Evolutionary conservation across 2,329 filamentous ascomycete genomes (phyloP).

Genomic region (Phaeosphaeria sp.): DNA sequence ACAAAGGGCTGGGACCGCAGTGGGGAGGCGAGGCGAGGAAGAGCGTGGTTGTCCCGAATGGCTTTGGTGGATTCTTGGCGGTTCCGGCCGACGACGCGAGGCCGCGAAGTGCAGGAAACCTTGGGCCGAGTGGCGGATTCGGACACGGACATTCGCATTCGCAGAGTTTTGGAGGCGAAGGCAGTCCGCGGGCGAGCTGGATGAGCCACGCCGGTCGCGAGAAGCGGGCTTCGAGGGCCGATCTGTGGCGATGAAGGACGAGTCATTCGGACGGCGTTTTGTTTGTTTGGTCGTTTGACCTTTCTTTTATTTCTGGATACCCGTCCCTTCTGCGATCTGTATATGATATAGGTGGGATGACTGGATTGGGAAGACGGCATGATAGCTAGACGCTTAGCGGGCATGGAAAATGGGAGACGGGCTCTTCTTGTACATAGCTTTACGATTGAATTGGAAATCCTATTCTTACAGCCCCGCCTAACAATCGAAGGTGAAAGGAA

Average conservation of each 20-base stretch:
- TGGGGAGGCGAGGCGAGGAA: constrained; percentile 67
- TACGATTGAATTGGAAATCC: background rate
- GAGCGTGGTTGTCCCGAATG: constrained; percentile 71
- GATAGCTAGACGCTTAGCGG: background rate
- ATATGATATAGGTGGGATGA: background rate
- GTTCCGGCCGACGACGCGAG: constrained; percentile 57
- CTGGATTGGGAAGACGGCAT: background rate
- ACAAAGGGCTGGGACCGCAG: constrained; percentile 58
- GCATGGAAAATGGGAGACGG: background rate
- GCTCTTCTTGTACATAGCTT: background rate
- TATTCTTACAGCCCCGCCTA: background rate
- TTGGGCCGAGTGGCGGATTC: constrained; percentile 27
- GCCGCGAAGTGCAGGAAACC: constrained; percentile 44
- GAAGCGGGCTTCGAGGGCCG: constrained; percentile 43
- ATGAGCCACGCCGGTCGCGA: constrained; percentile 41
- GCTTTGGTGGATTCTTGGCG: constrained; percentile 70
- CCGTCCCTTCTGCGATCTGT: constrained; percentile 13
- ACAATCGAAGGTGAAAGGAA: no score
- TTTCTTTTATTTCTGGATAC: constrained; percentile 11
- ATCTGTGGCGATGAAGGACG: constrained; percentile 41
- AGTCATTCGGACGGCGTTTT: background rate
- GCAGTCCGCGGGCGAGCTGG: constrained; percentile 36
- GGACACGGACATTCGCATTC: constrained; percentile 36
- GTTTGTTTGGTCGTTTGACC: background rate
- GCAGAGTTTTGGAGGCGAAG: constrained; percentile 25